These are phyloP conservation scores for Phascolomyces articulosus DNA, from an alignment of 371 early-diverging fungal genomes.

Conservation along the genomic window DNA sequence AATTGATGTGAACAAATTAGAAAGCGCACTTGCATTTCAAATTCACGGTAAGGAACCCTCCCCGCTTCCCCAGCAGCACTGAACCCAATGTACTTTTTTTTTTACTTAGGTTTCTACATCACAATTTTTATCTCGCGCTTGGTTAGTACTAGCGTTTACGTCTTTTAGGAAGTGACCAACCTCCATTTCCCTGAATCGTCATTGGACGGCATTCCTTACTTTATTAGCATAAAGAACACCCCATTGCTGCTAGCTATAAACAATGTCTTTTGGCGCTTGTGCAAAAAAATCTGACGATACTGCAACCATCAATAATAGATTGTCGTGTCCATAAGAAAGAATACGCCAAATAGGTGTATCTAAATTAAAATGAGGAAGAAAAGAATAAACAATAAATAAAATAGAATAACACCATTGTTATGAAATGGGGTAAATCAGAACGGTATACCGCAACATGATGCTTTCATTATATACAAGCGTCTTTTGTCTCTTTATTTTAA, in stretches of 20 bases:
- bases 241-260: slow-evolving; percentile 12
- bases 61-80: no score
- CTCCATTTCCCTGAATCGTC: slow-evolving; percentile 15
- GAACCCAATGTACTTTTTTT: neutral
- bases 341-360: no score
- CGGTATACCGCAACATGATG: no score
- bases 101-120: slow-evolving; percentile 14
- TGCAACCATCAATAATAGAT: neutral
- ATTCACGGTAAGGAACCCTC: slow-evolving; percentile 21
- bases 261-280: slow-evolving; percentile 17
- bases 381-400: no score
- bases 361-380: no score
- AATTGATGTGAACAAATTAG: slow-evolving; percentile 29
- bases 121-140: slow-evolving; percentile 14
- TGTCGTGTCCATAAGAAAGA: no score
- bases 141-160: slow-evolving; percentile 7
- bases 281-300: slow-evolving; percentile 10
- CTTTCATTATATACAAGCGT: no score
- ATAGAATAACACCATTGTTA: no score
- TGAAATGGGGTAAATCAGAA: no score
- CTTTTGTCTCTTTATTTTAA: no score
- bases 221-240: slow-evolving; percentile 13
- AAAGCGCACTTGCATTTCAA: slow-evolving; percentile 26
- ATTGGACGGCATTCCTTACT: slow-evolving; percentile 14
- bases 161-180: slow-evolving; percentile 11